A percentile compares a stretch with the other conserved stretches of the same genome.
These are phyloP conservation scores for Leishmania amazonensis DNA, from an alignment of 208 protist species.

Conservation along the genomic window DNA sequence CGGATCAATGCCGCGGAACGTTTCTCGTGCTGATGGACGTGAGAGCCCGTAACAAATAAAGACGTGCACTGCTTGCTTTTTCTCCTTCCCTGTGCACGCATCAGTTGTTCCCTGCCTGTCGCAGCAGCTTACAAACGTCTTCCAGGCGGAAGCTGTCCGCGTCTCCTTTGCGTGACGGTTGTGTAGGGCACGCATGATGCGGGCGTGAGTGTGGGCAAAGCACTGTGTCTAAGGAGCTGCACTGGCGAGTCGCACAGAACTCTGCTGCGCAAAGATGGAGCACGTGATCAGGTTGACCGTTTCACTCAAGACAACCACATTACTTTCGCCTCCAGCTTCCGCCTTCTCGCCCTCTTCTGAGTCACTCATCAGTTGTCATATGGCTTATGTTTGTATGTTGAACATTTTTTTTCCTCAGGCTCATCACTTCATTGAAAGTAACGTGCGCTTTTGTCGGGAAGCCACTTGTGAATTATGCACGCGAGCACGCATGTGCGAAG, in stretches of 20 bases:
- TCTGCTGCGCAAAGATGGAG: neutral
- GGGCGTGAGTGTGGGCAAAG: neutral
- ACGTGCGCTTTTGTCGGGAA: neutral
- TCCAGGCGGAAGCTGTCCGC: constrained; percentile 53
- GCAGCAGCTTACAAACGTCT: constrained; percentile 58
- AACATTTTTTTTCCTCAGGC: neutral
- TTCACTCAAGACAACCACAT: neutral
- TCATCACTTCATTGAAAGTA: neutral
- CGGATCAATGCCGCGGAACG: neutral
- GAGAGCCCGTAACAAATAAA: neutral
- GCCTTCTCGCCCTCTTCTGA: neutral
- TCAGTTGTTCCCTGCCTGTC: constrained; percentile 16
- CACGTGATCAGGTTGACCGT: neutral
- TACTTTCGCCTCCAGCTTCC: neutral
- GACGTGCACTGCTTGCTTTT: neutral
- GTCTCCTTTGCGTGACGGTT: constrained; percentile 38
- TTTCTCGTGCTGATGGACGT: neutral
- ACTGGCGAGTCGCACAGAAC: neutral
- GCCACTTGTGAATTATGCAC: neutral
- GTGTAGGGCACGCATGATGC: neutral
- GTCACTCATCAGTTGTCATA: neutral
- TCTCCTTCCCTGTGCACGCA: neutral
- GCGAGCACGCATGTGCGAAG: too few species aligned
- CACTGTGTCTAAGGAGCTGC: neutral
- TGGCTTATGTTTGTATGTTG: neutral